Evolutionary conservation across 371 early-diverging fungal species (phyloP), one percentile per base, ranked within the genome.

Genomic region (Mortierella sp.): DNA sequence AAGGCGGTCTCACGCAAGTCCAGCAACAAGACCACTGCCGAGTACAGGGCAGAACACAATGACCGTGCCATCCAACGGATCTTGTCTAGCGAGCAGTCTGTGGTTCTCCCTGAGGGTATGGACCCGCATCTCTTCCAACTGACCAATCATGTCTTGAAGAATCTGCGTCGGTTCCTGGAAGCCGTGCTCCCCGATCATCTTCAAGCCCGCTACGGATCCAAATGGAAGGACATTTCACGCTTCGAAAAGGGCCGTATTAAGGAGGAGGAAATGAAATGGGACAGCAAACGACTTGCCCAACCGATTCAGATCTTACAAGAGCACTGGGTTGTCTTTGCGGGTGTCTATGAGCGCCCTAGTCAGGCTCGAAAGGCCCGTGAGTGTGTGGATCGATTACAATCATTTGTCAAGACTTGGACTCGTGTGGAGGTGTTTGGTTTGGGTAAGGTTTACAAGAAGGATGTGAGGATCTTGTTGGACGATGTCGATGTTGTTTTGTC

Each of bases 361-460:
- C 65, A 38, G 68, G 78, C 79, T 8, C 44, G 72, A 1, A 38
- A 45, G 11, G 79, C 80, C 1, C 52, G 70, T 0, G 14, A 42
- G 3, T 80, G 75, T 28, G 55, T 82, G 63, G 70, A 79, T 26
- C 55, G 45, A 4, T 4, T 85, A 11, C 82, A 79, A n/a, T 9
- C 52, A 6, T 85, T 85, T 75, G 31, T 77, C 73, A 85, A 85
- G 73, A 45, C 31, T 9, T 85, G 86, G 86, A 79, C 76, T 16
- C 79, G 86, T 9, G 86, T 85, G 6, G 80, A 85, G 70, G 82
- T 78, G 0, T 85, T 79, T 75, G 86, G 86, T 19, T 60, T 85
- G 16, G 86, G 86, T 0, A 85, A 85, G 58, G 80, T 85, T 2
- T 85, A 85, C 70, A 81, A 80, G 52, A 85, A 85, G 74, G 82